phyloP scores from a whole-genome alignment of 2,329 filamentous ascomycete species.

The Proliferodiscus dingleyae region DNA sequence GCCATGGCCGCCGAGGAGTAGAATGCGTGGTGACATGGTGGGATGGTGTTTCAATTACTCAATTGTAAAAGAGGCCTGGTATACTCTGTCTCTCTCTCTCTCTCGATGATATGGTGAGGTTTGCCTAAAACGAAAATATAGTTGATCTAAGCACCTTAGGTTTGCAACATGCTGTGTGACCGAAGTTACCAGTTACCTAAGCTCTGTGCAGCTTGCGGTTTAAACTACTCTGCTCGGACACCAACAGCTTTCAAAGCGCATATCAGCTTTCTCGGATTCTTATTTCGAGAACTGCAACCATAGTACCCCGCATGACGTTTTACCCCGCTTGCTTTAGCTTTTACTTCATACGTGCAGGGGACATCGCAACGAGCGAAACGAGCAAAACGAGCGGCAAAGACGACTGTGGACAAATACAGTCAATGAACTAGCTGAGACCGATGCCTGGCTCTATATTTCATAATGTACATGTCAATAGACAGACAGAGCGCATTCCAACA shows the following conservation, averaged over 20 bases:
- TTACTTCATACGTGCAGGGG: not conserved
- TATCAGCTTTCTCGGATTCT: too few relatives aligned
- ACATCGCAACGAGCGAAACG: not conserved
- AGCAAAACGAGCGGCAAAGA: not conserved
- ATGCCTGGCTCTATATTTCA: constrained; percentile 7
- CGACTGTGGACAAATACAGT: too few relatives aligned
- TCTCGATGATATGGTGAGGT: too few relatives aligned
- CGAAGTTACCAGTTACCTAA: too few relatives aligned
- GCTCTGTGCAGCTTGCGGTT: too few relatives aligned
- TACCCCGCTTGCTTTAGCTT: not conserved
- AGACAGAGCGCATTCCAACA: constrained; percentile 3
- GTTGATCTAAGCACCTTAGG: too few relatives aligned
- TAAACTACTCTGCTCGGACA: too few relatives aligned
- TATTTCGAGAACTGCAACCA: too few relatives aligned
- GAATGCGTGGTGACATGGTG: constrained; percentile 16
- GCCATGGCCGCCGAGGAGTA: constrained; percentile 73
- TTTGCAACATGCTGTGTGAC: too few relatives aligned
- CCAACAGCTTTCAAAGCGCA: too few relatives aligned
- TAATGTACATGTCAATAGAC: constrained; percentile 10
- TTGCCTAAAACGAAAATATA: too few relatives aligned
- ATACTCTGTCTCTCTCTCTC: too few relatives aligned
- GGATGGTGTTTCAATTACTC: not conserved
- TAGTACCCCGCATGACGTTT: not conserved
- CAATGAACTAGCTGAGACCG: not conserved
- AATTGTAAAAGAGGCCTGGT: not conserved